Evolutionary conservation across 2,329 filamentous ascomycete species (phyloP), one percentile per base, ranked within the genome.

Genomic region (Pseudocercospora musae): DNA sequence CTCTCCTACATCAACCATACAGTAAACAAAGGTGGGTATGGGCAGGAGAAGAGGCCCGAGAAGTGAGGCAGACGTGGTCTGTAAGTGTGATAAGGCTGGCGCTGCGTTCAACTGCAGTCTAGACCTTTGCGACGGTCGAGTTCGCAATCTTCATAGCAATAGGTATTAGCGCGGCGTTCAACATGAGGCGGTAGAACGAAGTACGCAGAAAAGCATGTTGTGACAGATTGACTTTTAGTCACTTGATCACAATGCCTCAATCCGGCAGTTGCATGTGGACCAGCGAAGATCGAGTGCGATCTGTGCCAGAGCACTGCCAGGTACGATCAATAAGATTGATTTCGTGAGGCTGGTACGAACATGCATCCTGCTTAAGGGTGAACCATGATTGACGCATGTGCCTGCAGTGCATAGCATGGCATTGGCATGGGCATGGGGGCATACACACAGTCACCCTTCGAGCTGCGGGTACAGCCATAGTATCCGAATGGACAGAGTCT

Each of bases 21-120:
- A 1, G 82, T 85, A 55, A 86, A 86, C 1, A 81, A 85, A 68
- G 87, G 87, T 10, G 87, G 87, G 0, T 89, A 89, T 77, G 87
- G 87, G 0, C 72, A 79, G 48, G 84, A 87, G 77, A 84, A 82
- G 57, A 72, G 52, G 15, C 52, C 52, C n/a, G 52, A 71, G 62
- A 70, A 68, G 57, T 52, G 25, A 52, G 25, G 21, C 25, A n/a
- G 25, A 10, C 11, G 20, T 13, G 21, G 11, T 20, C 1, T 15
- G 44, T 15, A 48, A 23, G 20, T 23, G 7, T 23, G 23, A 20
- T 48, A 48, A 27, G 48, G 48, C 48, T 52, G 15, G 46, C 1
- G 13, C 25, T 52, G 48, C 48, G 48, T 10, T 52, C 48, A 29
- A 52, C 48, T 29, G 25, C 25, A 52, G 15, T 29, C 15, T 25